Base-by-base conservation (phyloP, 2,329 filamentous ascomycete species). In the Epichloe bromicola region DNA sequence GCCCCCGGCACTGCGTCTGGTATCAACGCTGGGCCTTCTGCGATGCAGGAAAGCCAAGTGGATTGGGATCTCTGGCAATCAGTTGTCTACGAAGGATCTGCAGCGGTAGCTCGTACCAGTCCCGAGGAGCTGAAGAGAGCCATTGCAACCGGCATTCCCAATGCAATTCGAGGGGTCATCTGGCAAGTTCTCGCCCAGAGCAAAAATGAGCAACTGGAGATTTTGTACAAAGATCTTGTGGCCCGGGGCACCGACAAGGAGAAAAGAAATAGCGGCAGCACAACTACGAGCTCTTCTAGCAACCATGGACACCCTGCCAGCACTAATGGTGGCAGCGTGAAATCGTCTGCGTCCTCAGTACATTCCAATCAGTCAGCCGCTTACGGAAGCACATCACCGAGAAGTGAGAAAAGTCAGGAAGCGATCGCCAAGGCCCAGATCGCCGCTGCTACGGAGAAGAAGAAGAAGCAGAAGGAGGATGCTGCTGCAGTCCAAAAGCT, bases 21-120 rank as follows among this genome's bases (percentile, higher is more conserved):
- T 5, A 80, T 90, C 41, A 83, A 83, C 23, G 82, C 83, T 20
- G 86, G 86, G 1, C 86, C 85, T 8, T 83, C 87, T 3, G 80
- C 82, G 20, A 75, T 83, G 55, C 69, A 71, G 14, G 86, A 90
- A 60, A 73, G 75, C 15, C 83, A 87, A 23, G 93, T 98, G n/a
- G 89, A 98, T 63, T 98, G 93, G 93, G 93, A 98, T 66, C 71
- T 98, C 39, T 98, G 93, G 93, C 91, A 98, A 64, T 82, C 86
- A 23, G 85, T 98, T 4, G 93, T 98, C 36, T 94, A 96, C 58
- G 88, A 96, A 70, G 93, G 93, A 0, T 89, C 90, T 15, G 82
- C 88, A 30, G 91, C 88, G 10, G 86, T 97, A 47, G 86, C 88
- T 11, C 82, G 88, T 53, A 89, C 88, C 4, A 95, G 89, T 61